Conservation (phyloP, 306 rosid species). For the Quercus glauca region DNA sequence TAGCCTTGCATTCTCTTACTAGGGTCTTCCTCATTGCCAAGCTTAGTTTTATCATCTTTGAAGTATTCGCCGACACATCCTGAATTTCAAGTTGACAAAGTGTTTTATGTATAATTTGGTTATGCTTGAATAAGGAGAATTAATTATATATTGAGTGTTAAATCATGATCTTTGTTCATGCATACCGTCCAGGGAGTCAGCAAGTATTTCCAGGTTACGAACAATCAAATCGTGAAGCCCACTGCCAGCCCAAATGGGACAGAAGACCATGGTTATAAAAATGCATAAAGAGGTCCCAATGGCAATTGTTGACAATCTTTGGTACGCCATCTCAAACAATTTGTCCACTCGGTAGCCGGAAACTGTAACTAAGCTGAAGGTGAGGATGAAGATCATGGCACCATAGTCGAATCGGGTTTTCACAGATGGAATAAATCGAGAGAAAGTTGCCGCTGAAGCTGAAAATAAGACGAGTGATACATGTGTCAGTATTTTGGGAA, state of each 20-base stretch:
- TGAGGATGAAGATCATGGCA: conserved; percentile 1
- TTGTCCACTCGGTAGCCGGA: background rate
- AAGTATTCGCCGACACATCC: conserved; percentile 32
- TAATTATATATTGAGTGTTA: too few relatives aligned
- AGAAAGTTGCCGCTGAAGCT: conserved; percentile 3
- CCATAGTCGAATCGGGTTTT: background rate
- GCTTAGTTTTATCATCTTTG: background rate
- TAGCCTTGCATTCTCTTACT: conserved; percentile 25
- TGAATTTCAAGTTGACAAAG: conserved; percentile 5
- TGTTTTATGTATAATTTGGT: too few relatives aligned
- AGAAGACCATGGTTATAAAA: background rate
- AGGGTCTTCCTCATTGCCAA: background rate
- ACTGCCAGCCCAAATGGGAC: conserved; percentile 1
- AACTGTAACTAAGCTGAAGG: conserved; percentile 4
- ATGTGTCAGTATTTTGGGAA: too few relatives aligned
- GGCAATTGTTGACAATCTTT: background rate
- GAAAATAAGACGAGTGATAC: background rate
- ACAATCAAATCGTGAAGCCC: background rate
- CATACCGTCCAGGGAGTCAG: background rate
- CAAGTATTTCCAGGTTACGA: background rate
- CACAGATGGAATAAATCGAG: background rate
- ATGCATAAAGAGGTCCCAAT: background rate
- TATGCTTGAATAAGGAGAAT: too few relatives aligned
- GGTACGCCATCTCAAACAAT: background rate
- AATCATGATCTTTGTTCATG: too few relatives aligned